Evolutionary conservation across 257 asterid genomes (phyloP).

Genomic region (Capsicum rhomboideum): DNA sequence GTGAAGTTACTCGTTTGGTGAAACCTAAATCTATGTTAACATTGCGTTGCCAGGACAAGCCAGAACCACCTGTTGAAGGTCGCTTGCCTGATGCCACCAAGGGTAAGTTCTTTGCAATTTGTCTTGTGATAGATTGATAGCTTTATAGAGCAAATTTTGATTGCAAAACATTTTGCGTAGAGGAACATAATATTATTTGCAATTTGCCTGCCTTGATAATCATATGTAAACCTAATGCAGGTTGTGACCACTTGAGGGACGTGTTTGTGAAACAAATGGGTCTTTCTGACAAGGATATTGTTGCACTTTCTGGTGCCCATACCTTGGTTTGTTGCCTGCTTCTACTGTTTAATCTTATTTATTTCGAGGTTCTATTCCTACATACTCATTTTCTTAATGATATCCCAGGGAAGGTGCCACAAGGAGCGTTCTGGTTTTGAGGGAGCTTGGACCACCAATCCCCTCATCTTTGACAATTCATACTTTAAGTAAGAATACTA

Average conservation of each 20-base stretch:
- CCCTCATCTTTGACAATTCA: constrained; percentile 70
- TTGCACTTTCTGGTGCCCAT: constrained; percentile 84
- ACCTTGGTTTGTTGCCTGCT: constrained; percentile 51
- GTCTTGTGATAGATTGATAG: neutral
- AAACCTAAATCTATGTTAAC: neutral
- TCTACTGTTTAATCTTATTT: neutral
- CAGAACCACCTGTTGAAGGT: constrained; percentile 69
- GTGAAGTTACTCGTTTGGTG: neutral
- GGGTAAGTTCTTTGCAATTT: constrained; percentile 33
- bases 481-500: constrained; percentile 48
- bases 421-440: constrained; percentile 88
- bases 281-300: constrained; percentile 68
- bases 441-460: constrained; percentile 83
- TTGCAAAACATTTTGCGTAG: neutral
- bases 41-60: constrained; percentile 44
- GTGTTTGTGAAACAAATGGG: constrained; percentile 87
- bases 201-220: neutral
- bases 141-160: neutral
- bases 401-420: constrained; percentile 75
- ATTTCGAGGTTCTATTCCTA: neutral
- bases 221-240: constrained; percentile 23
- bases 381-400: neutral
- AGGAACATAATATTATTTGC: neutral
- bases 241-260: constrained; percentile 75
- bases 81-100: constrained; percentile 86